A percentile compares a stretch with the other conserved stretches of the same genome.
These are phyloP conservation scores for Fusarium zealandicum DNA, from an alignment of 2,329 filamentous ascomycete species.

Conservation along the genomic window DNA sequence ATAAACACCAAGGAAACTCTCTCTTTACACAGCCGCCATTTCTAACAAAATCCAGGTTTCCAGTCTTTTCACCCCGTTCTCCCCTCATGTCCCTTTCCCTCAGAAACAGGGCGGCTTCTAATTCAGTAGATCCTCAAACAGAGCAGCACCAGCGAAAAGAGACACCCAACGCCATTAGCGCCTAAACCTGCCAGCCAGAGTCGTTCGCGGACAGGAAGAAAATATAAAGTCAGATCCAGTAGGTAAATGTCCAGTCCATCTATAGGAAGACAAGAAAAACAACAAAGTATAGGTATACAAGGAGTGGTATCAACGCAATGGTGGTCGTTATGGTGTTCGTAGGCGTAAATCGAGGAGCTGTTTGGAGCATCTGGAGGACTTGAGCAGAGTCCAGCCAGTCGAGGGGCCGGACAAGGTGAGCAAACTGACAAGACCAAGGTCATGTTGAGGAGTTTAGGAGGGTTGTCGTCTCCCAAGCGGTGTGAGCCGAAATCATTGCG, in stretches of 20 bases:
- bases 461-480: neutral
- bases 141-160: slow-evolving; percentile 20
- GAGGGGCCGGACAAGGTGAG: neutral
- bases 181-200: slow-evolving; percentile 24
- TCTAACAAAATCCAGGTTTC: slow-evolving; percentile 10
- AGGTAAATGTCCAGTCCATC: slow-evolving; percentile 36
- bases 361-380: slow-evolving; percentile 9
- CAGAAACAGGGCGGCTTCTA: slow-evolving; percentile 11
- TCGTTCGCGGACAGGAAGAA: slow-evolving; percentile 22
- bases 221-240: slow-evolving; percentile 33
- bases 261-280: slow-evolving; percentile 29
- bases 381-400: slow-evolving; percentile 15
- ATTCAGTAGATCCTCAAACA: slow-evolving; percentile 14
- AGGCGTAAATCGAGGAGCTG: slow-evolving; percentile 21
- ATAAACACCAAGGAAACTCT: slow-evolving; percentile 7
- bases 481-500: slow-evolving; percentile 50
- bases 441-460: neutral
- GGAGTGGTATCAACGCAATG: slow-evolving; percentile 39
- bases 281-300: slow-evolving; percentile 27
- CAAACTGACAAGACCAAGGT: no score
- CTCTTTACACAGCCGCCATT: slow-evolving; percentile 13
- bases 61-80: slow-evolving; percentile 1
- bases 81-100: neutral
- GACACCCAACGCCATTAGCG: slow-evolving; percentile 38
- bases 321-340: slow-evolving; percentile 31